phyloP scores from a whole-genome alignment of 2,329 filamentous ascomycete species.

The Metarhizium sp. region DNA sequence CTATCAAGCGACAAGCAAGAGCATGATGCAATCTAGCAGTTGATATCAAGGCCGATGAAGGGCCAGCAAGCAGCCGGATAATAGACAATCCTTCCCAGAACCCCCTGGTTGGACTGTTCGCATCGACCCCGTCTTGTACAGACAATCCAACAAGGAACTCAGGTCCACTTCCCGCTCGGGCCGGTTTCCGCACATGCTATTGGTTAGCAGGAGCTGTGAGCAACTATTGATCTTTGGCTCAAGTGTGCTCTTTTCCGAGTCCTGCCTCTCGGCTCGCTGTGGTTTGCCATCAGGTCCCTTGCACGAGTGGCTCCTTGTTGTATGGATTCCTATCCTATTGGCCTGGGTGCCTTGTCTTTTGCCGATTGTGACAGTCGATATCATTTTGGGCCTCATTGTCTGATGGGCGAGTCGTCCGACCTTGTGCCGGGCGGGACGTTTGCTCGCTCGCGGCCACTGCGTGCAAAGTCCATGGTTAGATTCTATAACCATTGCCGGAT shows the following conservation, averaged over 20 bases:
- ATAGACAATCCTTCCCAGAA: no score
- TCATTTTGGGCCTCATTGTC: background rate
- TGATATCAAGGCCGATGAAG: no score
- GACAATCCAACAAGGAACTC: background rate
- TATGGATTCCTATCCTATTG: background rate
- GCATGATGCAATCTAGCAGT: no score
- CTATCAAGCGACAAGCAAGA: no score
- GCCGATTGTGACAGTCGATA: background rate
- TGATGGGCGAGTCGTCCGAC: background rate
- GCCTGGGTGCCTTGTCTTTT: background rate
- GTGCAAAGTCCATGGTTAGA: background rate
- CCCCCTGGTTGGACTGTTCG: no score
- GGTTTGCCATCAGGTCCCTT: background rate
- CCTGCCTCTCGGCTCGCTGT: no score
- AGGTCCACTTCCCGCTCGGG: constrained; percentile 4
- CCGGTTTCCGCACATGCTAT: background rate
- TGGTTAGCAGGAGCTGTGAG: background rate
- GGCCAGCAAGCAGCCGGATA: no score
- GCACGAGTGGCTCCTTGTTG: background rate
- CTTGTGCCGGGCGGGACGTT: background rate
- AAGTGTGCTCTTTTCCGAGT: background rate
- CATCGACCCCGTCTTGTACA: background rate
- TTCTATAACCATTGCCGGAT: background rate
- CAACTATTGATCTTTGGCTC: background rate
- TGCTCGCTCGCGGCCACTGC: background rate